Evolutionary conservation across 2,329 filamentous ascomycete species (phyloP), one percentile per base, ranked within the genome.

Genomic region (Colletotrichum sp.): DNA sequence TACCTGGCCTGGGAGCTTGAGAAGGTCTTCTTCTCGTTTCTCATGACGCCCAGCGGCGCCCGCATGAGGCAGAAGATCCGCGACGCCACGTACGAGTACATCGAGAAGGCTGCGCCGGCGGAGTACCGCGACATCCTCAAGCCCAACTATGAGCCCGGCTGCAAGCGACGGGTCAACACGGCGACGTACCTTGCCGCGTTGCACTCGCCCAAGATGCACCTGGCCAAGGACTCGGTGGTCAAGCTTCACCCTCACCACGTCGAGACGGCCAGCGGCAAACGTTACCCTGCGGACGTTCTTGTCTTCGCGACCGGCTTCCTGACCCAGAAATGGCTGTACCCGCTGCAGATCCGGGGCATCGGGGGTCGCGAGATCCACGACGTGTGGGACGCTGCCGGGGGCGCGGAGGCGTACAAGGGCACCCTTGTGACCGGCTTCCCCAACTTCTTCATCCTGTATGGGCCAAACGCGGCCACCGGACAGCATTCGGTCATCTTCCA

Each of bases 91-190:
- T 69, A 62, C 32, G 24, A 59, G 12, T 69, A 69, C 24, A 69
- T 69, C 30, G 52, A 69, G 10, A 24, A 60, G 10, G 55, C 62
- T n/a, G 67, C 67, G 12, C 55, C 55, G 5, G 67, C 52, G 52
- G 26, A 69, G 55, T 69, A 69, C 64, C 85, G 86, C 75, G 84
- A 82, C 68, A 71, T 86, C 30, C 87, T 87, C 74, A 79, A 86
- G 28, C 84, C 86, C n/a, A 84, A 86, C 66, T 81, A 85, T 76
- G 80, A 82, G 65, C 67, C 67, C 21, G 67, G 67, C n/a, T 69
- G 67, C 67, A 69, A 69, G 26, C 52, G 67, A 8, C 67, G 67
- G 52, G 67, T 69, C 49, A 69, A 69, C 55, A 69, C 67, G 13
- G 55, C 67, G 10, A 69, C 67, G 13, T 69, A 69, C 32, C 55